Evolutionary conservation across 768 basidiomycete genomes (phyloP).

Genomic region (Amanita fuliginea): DNA sequence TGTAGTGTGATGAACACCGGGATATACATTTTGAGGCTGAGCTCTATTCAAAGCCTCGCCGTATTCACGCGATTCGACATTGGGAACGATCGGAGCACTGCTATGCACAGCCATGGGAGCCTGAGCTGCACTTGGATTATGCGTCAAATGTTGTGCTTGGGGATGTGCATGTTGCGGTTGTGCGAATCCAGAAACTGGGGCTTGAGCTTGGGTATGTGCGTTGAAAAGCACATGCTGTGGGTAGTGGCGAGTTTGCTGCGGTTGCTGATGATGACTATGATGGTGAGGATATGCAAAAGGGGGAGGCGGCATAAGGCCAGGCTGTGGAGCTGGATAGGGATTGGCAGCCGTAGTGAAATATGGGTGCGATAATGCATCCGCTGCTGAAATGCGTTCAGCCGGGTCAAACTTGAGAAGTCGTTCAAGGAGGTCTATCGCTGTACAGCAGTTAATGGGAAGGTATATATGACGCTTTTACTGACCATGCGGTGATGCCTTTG

Average conservation of each 20-base stretch:
- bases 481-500: constrained; percentile 83
- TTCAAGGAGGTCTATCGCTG: constrained; percentile 89
- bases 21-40: constrained; percentile 10
- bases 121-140: constrained; percentile 2
- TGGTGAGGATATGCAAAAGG: constrained; percentile 60
- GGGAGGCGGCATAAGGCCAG: constrained; percentile 58
- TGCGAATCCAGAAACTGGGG: constrained; percentile 1
- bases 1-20: constrained; percentile 16
- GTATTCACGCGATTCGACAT: constrained; percentile 4
- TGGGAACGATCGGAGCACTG: constrained; percentile 4
- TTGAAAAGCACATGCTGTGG: constrained; percentile 14
- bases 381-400: constrained; percentile 79
- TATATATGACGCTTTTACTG: constrained; percentile 4
- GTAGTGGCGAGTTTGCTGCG: constrained; percentile 13
- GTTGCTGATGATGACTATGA: constrained; percentile 32
- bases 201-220: constrained; percentile 5
- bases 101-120: constrained; percentile 1
- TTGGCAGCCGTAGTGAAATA: constrained; percentile 66
- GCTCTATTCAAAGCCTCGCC: background rate
- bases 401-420: constrained; percentile 95
- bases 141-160: constrained; percentile 5
- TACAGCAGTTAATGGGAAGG: constrained; percentile 11
- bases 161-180: constrained; percentile 12
- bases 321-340: constrained; percentile 30
- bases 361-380: constrained; percentile 84